Base-by-base conservation (phyloP, 176 grass and related monocot species). In the Hsuehochloa calcarea region DNA sequence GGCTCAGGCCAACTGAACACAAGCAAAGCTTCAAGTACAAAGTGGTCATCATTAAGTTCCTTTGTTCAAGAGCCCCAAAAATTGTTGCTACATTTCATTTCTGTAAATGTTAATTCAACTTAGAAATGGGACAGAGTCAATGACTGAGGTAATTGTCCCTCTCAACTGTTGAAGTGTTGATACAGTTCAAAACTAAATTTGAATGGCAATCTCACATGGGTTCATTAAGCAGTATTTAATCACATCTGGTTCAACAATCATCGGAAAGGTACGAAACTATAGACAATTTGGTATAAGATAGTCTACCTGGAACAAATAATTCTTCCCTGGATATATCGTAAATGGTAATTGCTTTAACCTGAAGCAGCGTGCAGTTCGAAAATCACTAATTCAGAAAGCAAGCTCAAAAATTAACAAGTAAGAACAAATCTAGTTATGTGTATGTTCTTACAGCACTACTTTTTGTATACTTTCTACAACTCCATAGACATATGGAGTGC, bases 321-420 rank as follows among this genome's bases (percentile, higher is more conserved):
- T 35, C 52, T 27, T 77, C 10, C 38, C 14, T 37, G 25, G 17
- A 35, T 52, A 75, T 44, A 79, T 51, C 3, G 11, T 13, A 70
- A 40, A 67, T 29, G 8, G 5, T 50, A 50, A 75, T 68, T 16
- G 4, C 37, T 58, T 62, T 70, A 78, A 77, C 38, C 15, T 70
- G 51, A 85, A 43, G 37, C 68, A 59, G 12, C 1, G 52, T 1
- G 27, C 9, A 79, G 26, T 85, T 60, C 9, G 34, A 56, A 59
- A 56, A 66, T 45, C 1, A 38, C 10, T 79, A 45, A 12, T 63
- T 79, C 35, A 22, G 68, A 84, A 76, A 80, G 1, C 25, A 78
- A 78, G 59, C 3, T 84, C 11, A 76, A 75, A 63, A 81, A 34
- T 11, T 15, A 56, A 50, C 11, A 75, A 82, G 44, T 8, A 76